These are phyloP conservation scores for Funneliformis mosseae DNA, from an alignment of 192 early-diverging fungal genomes.

Conservation along the genomic window DNA sequence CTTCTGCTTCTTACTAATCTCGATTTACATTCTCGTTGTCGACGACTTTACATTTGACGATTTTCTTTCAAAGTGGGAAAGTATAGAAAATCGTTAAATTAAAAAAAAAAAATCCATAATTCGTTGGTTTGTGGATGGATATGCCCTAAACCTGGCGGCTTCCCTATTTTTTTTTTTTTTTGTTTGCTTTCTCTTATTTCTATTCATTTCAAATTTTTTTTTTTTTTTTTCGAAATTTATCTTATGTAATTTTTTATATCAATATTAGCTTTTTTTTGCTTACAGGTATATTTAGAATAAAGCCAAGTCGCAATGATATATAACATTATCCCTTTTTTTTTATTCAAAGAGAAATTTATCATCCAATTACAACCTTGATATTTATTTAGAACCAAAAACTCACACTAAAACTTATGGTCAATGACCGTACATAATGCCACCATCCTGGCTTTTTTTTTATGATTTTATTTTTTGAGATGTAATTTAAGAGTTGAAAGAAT, in stretches of 20 bases:
- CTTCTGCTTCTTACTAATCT: neutral
- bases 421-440: conserved; percentile 89
- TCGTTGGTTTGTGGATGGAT: neutral
- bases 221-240: neutral
- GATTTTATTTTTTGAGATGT: neutral
- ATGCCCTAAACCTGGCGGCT: neutral
- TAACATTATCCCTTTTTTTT: neutral
- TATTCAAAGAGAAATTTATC: neutral
- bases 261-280: conserved; percentile 2
- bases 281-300: conserved; percentile 7
- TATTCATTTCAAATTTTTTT: neutral
- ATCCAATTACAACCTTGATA: neutral
- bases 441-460: conserved; percentile 60
- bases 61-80: neutral
- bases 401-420: conserved; percentile 77
- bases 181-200: neutral
- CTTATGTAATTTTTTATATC: conserved; percentile 9
- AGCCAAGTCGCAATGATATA: conserved; percentile 14
- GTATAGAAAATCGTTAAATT: neutral
- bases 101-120: neutral
- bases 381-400: conserved; percentile 83
- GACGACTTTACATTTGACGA: neutral
- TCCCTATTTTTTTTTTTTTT: neutral
- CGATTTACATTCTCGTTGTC: neutral
- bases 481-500: neutral